Evolutionary conservation across 1,284 basidiomycete species (phyloP), one percentile per base, ranked within the genome.

Genomic region (Cryptococcus neoformans): DNA sequence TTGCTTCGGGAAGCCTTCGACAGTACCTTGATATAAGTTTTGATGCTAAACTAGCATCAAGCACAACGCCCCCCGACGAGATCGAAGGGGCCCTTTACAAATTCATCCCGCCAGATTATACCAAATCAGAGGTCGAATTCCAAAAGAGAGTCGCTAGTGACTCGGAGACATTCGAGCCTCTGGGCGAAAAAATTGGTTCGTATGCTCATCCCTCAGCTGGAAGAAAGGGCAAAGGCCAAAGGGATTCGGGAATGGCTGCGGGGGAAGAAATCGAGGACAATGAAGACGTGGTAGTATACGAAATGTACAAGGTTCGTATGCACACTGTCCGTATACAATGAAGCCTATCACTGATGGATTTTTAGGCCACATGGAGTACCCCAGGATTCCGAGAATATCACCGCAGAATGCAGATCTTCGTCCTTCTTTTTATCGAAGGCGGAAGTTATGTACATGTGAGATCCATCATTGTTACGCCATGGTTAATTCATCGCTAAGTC

Each of bases 311-410:
- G 81, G 92, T 91, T 69, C 73, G 87, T 77, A 3, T 2, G 2
- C 4, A 28, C 4, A 4, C 28, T 28, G 28, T 28, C 28, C 28
- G 28, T 28, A 5, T 28, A 5, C 17, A 10, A 35, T 1, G 44
- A 16, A 16, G 6, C 34, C 9, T 37, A 42, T 12, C 16, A 16
- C 44, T 44, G 39, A 17, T 35, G 6, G 14, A 10, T 38, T 40
- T 40, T 7, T 69, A 92, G 90, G 75, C 85, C 28, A 93, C 86
- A 6, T 95, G 91, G 85, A 79, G 85, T 58, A 92, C 92, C 1
- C 85, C 89, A 4, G 93, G 92, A 4, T 99, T 97, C 79, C 83
- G 83, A 67, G 92, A 95, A 74, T 94, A 91, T 67, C 95, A 97
- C 70, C 83, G 88, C n/a, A 82, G 86, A 54, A 96, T 96, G 88